Conservation (phyloP, 139 green algal genomes). For the Diplosphaera chodatii region DNA sequence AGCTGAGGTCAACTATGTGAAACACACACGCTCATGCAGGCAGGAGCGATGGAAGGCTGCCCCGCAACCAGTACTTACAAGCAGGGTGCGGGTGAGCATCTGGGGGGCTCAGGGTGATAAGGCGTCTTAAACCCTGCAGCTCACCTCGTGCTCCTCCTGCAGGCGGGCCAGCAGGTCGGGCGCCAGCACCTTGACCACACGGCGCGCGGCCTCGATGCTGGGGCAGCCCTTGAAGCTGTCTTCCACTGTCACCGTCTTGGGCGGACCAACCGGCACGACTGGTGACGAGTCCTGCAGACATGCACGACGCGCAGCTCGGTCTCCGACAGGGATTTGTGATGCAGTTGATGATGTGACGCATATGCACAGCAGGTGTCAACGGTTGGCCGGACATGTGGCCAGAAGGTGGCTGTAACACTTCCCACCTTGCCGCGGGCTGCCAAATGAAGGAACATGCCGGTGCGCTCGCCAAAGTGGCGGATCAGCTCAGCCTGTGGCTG, state of each 20-base stretch:
- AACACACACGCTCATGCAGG: not conserved
- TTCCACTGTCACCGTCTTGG: constrained; percentile 74
- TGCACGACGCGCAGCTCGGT: not conserved
- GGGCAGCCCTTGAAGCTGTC: constrained; percentile 58
- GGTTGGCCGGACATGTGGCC: too few species aligned
- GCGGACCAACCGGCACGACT: constrained; percentile 39
- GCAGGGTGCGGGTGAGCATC: too few species aligned
- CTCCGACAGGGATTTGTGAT: too few species aligned
- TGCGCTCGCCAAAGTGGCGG: constrained; percentile 34
- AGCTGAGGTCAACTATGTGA: not conserved
- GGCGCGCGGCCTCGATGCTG: constrained; percentile 15
- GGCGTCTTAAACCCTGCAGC: too few species aligned
- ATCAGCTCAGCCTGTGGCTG: constrained; percentile 23
- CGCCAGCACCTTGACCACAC: constrained; percentile 49
- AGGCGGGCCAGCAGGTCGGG: constrained; percentile 66
- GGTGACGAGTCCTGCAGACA: constrained; percentile 40
- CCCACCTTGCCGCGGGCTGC: constrained; percentile 28
- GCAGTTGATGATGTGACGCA: too few species aligned
- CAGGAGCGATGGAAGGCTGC: not conserved
- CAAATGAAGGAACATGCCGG: constrained; percentile 17
- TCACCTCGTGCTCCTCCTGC: constrained; percentile 45
- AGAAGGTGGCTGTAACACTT: too few species aligned
- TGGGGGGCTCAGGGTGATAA: too few species aligned
- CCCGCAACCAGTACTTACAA: too few species aligned
- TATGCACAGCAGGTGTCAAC: too few species aligned